Base-by-base conservation (phyloP, 768 basidiomycete species). In the Dictyophora rubrovolvata region DNA sequence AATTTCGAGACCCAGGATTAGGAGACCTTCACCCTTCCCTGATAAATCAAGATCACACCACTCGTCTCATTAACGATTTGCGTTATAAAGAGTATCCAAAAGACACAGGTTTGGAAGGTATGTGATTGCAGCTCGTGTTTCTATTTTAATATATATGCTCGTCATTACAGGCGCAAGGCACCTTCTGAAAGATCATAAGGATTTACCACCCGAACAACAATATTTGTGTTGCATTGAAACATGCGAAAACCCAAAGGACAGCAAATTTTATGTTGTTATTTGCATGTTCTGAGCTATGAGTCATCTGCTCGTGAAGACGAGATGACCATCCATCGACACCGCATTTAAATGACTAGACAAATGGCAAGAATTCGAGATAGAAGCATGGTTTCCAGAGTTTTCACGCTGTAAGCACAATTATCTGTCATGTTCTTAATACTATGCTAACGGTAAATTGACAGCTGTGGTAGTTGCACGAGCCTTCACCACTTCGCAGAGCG, bases 401-500 rank as follows among this genome's bases (percentile, higher is more conserved):
- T 56, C 48, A 21, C 20, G 55, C 47, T 63, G 60, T 63, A 53
- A 50, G 56, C 59, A 14, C n/a, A 18, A 42, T 5, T 28, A n/a
- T n/a, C n/a, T n/a, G n/a, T n/a, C n/a, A n/a, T 48, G n/a, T 12
- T 11, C 55, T 42, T 54, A 9, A 46, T 20, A n/a, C n/a, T 54
- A 20, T 17, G 17, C 23, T 23, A 5, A 1, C 14, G 5, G n/a
- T 28, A 21, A 4, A 4, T 23, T 12, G 9, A 48, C 11, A 67
- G 69, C 68, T 17, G 55, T 70, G 14, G 60, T 66, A 0, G 23
- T 57, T 1, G 62, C 62, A 1, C 60, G 55, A 17, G 67, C 66
- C 7, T 71, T 72, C 21, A 69, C 63, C 4, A 70, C 61, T 0
- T 70, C 63, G 0, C 65, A 70, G 46, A 64, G 62, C 14, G 66